Evolutionary conservation across 768 basidiomycete genomes (phyloP).

Genomic region (Cyclocybe cylindracea): DNA sequence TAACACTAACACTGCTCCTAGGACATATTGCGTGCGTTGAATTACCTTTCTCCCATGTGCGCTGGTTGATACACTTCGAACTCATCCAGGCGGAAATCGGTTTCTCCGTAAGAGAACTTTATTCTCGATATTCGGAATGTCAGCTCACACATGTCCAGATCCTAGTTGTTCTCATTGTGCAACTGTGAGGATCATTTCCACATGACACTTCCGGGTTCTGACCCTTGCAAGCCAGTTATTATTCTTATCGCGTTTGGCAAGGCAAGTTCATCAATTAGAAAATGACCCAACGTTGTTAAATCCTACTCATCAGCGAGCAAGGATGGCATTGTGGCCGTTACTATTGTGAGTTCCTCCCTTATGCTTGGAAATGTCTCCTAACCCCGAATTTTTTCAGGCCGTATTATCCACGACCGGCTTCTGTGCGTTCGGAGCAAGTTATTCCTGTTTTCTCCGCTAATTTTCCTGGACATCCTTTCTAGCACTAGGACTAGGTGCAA

Average conservation of each 20-base stretch:
- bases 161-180: conserved; percentile 20
- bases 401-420: conserved; percentile 14
- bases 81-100: conserved; percentile 15
- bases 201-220: background rate
- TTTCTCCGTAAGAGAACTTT: conserved; percentile 13
- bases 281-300: background rate
- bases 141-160: conserved; percentile 10
- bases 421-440: conserved; percentile 4
- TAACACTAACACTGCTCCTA: no score
- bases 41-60: background rate
- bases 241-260: conserved; percentile 18
- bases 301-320: conserved; percentile 9
- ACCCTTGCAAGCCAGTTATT: conserved; percentile 5
- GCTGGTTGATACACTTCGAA: background rate
- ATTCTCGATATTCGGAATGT: background rate
- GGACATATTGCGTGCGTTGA: no score
- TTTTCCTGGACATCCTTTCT: background rate
- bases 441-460: background rate
- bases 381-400: conserved; percentile 5
- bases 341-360: conserved; percentile 8
- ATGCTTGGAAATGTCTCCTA: background rate
- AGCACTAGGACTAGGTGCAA: conserved; percentile 18
- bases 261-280: conserved; percentile 3
- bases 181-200: conserved; percentile 15
- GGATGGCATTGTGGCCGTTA: conserved; percentile 8